Evolutionary conservation across 768 basidiomycete genomes (phyloP).

Genomic region (Tricholoma furcatifolium): DNA sequence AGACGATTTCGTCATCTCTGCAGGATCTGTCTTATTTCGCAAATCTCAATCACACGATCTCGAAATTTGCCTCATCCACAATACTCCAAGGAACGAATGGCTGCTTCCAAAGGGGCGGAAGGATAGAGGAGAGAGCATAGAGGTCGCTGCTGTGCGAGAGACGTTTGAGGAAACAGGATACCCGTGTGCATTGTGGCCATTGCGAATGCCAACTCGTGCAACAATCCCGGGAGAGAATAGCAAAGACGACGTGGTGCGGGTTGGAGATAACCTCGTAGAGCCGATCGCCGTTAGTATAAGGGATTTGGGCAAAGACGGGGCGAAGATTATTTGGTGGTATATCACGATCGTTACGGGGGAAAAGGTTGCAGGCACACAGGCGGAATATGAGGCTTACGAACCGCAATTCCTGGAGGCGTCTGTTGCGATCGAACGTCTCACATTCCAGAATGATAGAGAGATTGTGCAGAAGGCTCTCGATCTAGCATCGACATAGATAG

Average conservation of each 20-base stretch:
- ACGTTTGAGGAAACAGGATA: slow-evolving; percentile 69
- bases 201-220: slow-evolving; percentile 54
- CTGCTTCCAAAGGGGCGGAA: slow-evolving; percentile 65
- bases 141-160: slow-evolving; percentile 54
- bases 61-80: slow-evolving; percentile 39
- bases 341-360: slow-evolving; percentile 33
- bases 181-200: slow-evolving; percentile 46
- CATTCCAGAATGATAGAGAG: slow-evolving; percentile 36
- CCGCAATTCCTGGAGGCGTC: slow-evolving; percentile 35
- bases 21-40: slow-evolving; percentile 41
- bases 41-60: slow-evolving; percentile 19
- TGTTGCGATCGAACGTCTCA: slow-evolving; percentile 34
- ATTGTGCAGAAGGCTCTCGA: slow-evolving; percentile 36
- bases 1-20: slow-evolving; percentile 38
- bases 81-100: slow-evolving; percentile 23
- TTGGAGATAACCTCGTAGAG: slow-evolving; percentile 27
- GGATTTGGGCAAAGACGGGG: slow-evolving; percentile 21
- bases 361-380: slow-evolving; percentile 42
- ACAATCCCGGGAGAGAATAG: slow-evolving; percentile 44
- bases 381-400: slow-evolving; percentile 40
- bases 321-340: slow-evolving; percentile 56
- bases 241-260: slow-evolving; percentile 20
- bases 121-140: slow-evolving; percentile 52
- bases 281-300: slow-evolving; percentile 32
- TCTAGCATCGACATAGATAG: slow-evolving; percentile 2